Conservation (phyloP, 2,329 filamentous ascomycete species). For the Penicillium vulpinum region DNA sequence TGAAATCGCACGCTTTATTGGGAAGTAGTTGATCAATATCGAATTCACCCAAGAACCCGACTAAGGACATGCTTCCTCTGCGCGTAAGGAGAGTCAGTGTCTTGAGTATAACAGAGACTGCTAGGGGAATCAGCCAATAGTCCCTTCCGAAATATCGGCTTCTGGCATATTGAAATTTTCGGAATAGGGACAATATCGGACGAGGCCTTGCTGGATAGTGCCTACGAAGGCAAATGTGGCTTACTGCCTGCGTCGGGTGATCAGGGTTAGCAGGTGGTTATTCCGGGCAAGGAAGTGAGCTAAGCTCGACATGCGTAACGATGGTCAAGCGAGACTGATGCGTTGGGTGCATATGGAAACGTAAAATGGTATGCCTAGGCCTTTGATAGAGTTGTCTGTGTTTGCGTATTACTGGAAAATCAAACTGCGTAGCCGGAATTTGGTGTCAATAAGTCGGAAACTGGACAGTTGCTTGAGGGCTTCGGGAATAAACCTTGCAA, state of each 20-base stretch:
- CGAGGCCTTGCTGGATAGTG: background rate
- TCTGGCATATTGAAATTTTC: background rate
- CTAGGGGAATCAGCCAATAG: background rate
- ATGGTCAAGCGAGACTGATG: background rate
- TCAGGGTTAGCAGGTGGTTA: background rate
- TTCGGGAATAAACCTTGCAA: background rate
- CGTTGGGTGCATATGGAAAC: background rate
- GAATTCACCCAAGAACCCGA: slow-evolving; percentile 1
- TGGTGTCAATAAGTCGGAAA: background rate
- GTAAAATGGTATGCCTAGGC: background rate
- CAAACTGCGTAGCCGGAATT: background rate
- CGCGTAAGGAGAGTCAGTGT: background rate
- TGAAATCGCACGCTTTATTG: background rate
- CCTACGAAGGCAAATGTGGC: background rate
- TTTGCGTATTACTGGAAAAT: background rate
- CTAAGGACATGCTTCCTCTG: background rate
- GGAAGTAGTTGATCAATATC: background rate
- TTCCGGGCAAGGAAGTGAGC: background rate
- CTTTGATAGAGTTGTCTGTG: background rate
- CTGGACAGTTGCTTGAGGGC: background rate
- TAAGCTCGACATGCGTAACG: background rate
- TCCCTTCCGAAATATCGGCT: background rate
- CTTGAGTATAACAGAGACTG: background rate
- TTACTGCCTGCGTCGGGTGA: background rate
- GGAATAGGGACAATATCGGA: background rate